Base-by-base conservation (phyloP, 2,329 filamentous ascomycete species). In the Plectosphaerella sp. region DNA sequence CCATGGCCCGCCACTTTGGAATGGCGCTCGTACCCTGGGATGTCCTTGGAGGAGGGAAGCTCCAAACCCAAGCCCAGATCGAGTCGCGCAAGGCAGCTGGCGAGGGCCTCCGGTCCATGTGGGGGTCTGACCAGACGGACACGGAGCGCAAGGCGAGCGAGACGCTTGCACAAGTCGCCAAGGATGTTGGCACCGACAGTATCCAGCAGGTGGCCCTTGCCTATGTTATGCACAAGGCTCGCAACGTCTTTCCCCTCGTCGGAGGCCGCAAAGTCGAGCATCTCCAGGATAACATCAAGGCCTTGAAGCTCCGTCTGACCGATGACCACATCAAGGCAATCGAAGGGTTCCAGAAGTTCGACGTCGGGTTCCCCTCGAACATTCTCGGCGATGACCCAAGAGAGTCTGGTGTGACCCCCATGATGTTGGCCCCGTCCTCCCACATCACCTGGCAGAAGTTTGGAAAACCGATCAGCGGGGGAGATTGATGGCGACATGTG, bases 11-110 rank as follows among this genome's bases (percentile, higher is more conserved):
- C 16, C 60, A 65, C 22, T 69, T 69, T 33, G 71, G 71, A 50
- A 73, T 75, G 83, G 84, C 71, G 18, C 57, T 85, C 5, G 68
- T 74, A 0, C 82, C 84, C 0, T 88, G 82, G 82, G 83, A 80
- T 47, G 78, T 76, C 1, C 67, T 84, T 7, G 80, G 80, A 16
- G 74, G 66, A 67, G 79, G 79, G 43, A 68, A 70, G 52, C 76
- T 80, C 64, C 73, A 78, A 63, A 68, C 71, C n/a, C 60, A 62
- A 51, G 66, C 66, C 51, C 60, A 62, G 50, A 28, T 71, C 45
- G 65, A 68, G 51, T 57, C 62, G 50, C 58, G 66, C 36, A 54
- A 58, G 53, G 47, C 64, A 5, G 36, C 49, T 1, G 73, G 72
- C 36, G 76, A 78, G 62, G 69, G 65, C 51, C 67, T 66, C 57